phyloP scores from a whole-genome alignment of 257 asterid species.

The Verbascum thapsus region DNA sequence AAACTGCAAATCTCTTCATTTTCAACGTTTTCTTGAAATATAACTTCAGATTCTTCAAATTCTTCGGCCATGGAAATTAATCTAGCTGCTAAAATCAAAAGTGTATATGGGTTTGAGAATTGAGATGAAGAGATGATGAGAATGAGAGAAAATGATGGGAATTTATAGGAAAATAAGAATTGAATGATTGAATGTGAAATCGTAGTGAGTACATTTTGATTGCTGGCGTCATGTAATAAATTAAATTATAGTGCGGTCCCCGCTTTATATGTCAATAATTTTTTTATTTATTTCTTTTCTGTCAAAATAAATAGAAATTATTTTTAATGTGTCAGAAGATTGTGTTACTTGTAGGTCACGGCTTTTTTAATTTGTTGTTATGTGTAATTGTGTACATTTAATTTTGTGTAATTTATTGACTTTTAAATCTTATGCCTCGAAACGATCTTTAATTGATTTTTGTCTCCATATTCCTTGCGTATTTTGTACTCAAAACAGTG shows the following conservation, averaged over 20 bases:
- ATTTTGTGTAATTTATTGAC: background rate
- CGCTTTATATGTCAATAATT: constrained; percentile 28
- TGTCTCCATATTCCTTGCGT: too few relatives aligned
- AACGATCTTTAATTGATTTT: too few relatives aligned
- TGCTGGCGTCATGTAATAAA: constrained; percentile 32
- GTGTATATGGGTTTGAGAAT: too few relatives aligned
- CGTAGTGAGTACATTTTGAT: constrained; percentile 36
- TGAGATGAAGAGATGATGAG: background rate
- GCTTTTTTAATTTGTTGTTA: constrained; percentile 23
- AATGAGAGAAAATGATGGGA: background rate
- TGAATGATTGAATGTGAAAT: constrained; percentile 6
- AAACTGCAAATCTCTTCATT: background rate
- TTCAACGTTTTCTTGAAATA: background rate
- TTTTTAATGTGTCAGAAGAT: constrained; percentile 5
- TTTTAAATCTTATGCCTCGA: background rate
- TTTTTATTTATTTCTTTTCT: background rate
- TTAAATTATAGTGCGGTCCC: constrained; percentile 35
- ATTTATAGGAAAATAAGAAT: constrained; percentile 18
- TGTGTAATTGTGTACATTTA: background rate
- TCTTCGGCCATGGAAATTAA: background rate
- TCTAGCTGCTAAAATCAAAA: too few relatives aligned
- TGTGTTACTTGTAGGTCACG: constrained; percentile 36
- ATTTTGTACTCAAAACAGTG: too few relatives aligned
- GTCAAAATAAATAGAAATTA: constrained; percentile 6
- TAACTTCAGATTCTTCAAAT: background rate